Percentiles rank a stretch among this genome's conserved stretches.
Evolutionary conservation across 495 filamentous ascomycete species (phyloP).

Genomic region (Xylaria scruposa): DNA sequence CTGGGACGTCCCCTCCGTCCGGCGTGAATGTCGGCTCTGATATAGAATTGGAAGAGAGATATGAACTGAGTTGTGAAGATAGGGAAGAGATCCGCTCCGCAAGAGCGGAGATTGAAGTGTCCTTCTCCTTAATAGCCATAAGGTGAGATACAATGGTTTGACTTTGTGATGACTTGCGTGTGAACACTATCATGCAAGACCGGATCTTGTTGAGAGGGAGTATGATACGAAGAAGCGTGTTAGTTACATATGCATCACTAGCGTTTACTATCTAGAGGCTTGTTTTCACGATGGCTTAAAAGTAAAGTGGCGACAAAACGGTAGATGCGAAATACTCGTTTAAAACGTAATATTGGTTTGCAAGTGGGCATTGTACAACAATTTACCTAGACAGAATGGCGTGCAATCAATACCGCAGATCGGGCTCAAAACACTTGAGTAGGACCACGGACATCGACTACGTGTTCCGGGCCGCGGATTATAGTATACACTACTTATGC

Average conservation of each 20-base stretch:
- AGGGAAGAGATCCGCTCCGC: conserved; percentile 15
- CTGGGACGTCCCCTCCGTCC: background rate
- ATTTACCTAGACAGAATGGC: background rate
- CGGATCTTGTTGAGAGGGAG: no score
- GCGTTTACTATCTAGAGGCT: background rate
- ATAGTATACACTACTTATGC: background rate
- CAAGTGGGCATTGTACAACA: background rate
- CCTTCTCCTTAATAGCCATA: background rate
- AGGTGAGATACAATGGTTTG: background rate
- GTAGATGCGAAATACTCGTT: background rate
- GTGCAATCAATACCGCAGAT: background rate
- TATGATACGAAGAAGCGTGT: background rate
- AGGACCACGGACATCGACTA: background rate
- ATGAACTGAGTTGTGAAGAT: conserved; percentile 3
- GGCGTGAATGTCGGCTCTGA: background rate
- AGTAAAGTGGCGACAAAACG: conserved; percentile 4
- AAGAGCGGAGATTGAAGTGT: conserved; percentile 6
- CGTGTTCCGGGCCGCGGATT: background rate
- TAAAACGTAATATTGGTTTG: conserved; percentile 13
- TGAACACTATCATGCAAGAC: background rate
- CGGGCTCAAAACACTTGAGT: background rate
- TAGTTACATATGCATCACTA: background rate
- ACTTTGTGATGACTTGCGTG: background rate
- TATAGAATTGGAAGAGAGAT: background rate
- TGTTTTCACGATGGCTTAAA: background rate